phyloP scores from a whole-genome alignment of 2,329 filamentous ascomycete genomes.

The Cercospora zeae-maydis region DNA sequence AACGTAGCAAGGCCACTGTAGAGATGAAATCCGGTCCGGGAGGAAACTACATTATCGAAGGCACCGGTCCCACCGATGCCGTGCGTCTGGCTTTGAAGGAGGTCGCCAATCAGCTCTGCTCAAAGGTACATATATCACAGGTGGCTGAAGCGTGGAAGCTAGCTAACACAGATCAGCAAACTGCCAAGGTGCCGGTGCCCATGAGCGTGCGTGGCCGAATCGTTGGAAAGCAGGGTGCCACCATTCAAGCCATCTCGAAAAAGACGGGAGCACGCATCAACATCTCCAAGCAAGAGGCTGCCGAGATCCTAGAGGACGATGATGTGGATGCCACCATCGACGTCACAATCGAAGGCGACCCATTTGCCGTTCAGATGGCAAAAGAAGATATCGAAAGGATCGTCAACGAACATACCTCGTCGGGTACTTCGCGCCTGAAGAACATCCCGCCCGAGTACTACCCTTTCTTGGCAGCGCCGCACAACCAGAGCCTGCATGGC shows the following conservation, averaged over 20 bases:
- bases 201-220: conserved; percentile 80
- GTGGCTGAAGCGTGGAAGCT: not conserved
- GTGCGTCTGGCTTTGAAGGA: conserved; percentile 87
- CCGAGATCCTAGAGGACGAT: conserved; percentile 56
- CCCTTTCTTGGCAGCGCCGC: conserved; percentile 83
- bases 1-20: conserved; percentile 81
- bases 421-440: conserved; percentile 75
- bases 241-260: conserved; percentile 85
- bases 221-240: conserved; percentile 86
- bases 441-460: conserved; percentile 89
- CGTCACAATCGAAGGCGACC: conserved; percentile 86
- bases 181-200: conserved; percentile 74
- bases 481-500: conserved; percentile 63
- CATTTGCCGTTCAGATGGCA: conserved; percentile 79
- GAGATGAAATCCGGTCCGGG: conserved; percentile 70
- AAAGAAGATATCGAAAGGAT: conserved; percentile 81
- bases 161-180: conserved; percentile 48
- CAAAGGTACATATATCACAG: conserved; percentile 59
- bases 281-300: conserved; percentile 75
- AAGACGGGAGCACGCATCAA: conserved; percentile 87
- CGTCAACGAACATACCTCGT: conserved; percentile 78
- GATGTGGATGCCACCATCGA: conserved; percentile 77
- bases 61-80: conserved; percentile 75
- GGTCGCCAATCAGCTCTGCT: conserved; percentile 80
- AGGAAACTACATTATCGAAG: conserved; percentile 75